Evolutionary conservation across 1,284 basidiomycete species (phyloP), one percentile per base, ranked within the genome.

Genomic region (Puccinia hordei): DNA sequence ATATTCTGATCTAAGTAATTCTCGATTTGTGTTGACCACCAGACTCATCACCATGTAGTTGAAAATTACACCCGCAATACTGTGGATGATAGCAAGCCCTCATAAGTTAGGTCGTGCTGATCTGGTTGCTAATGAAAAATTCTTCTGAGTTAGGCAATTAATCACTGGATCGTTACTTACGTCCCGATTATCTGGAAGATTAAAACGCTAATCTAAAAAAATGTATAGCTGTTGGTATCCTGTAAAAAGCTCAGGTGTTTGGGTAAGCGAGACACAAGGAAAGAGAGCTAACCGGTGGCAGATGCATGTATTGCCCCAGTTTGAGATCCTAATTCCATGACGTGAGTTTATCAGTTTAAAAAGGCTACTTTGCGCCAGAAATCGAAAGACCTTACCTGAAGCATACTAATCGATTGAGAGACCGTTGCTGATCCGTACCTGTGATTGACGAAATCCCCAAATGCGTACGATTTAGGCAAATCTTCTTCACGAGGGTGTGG

Each of bases 31-130:
- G 38, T 80, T 73, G 35, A 80, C 69, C 44, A 80, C 69, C 22
- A 80, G 46, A 24, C 68, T 80, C 77, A 80, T 80, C 22, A 80
- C 68, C 55, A 80, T 46, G 44, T 80, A 80, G 44, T 80, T 80
- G 57, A 80, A 80, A 44, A 80, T 59, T 3, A 80, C 69, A 27
- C 77, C 77, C 27, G 68, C 55, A 24, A 80, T 24, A 4, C 77
- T 80, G 35, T 49, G 15, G 46, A 49, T 44, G 41, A 17, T 15
- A 17, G 8, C 17, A 15, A 15, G 17, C 46, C 46, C 46, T 13
- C 17, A 49, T 59, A n/a, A 59, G 24, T 24, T 9, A 33, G n/a
- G 9, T 24, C 27, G n/a, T 27, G 4, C n/a, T 59, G 24, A 27
- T 15, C 24, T 33, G 30, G 9, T 17, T 15, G 13, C 10, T 59